phyloP scores from a whole-genome alignment of 345 rosid genomes.

The Ceriops decandra region DNA sequence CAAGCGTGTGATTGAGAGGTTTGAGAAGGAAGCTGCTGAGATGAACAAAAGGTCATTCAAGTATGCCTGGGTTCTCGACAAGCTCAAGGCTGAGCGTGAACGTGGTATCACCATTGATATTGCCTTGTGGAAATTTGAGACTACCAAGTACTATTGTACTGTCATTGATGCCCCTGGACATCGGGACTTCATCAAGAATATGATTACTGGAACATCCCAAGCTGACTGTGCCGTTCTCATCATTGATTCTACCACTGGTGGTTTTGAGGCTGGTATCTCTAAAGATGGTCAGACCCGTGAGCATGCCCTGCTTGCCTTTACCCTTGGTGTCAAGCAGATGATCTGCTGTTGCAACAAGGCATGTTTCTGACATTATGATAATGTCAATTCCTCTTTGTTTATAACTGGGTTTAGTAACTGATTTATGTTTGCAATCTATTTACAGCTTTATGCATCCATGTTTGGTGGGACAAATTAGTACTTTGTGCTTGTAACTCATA shows the following conservation, averaged over 20 bases:
- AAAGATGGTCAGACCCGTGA: slow-evolving; percentile 83
- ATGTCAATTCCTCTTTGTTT: neutral
- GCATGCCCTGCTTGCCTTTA: slow-evolving; percentile 60
- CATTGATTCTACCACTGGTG: slow-evolving; percentile 81
- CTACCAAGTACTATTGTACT: slow-evolving; percentile 76
- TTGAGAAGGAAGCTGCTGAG: slow-evolving; percentile 90
- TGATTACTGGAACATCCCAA: slow-evolving; percentile 85
- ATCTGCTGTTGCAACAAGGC: slow-evolving; percentile 79
- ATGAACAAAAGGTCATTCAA: slow-evolving; percentile 90
- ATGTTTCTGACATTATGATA: neutral
- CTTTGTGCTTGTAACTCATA: neutral
- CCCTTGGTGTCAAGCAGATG: slow-evolving; percentile 72
- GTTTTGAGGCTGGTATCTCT: slow-evolving; percentile 80
- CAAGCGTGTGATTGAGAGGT: slow-evolving; percentile 85
- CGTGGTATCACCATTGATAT: slow-evolving; percentile 86
- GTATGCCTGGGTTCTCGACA: slow-evolving; percentile 86
- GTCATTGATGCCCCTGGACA: slow-evolving; percentile 86
- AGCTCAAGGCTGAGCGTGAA: slow-evolving; percentile 81
- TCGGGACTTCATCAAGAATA: slow-evolving; percentile 77
- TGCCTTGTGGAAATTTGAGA: slow-evolving; percentile 83
- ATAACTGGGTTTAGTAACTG: neutral
- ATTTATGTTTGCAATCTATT: neutral
- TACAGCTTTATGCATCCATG: no score
- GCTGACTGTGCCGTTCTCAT: slow-evolving; percentile 79
- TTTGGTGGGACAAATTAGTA: neutral